These are phyloP conservation scores for Arthrobotrys sinensis DNA, from an alignment of 2,329 filamentous ascomycete species.

Conservation along the genomic window DNA sequence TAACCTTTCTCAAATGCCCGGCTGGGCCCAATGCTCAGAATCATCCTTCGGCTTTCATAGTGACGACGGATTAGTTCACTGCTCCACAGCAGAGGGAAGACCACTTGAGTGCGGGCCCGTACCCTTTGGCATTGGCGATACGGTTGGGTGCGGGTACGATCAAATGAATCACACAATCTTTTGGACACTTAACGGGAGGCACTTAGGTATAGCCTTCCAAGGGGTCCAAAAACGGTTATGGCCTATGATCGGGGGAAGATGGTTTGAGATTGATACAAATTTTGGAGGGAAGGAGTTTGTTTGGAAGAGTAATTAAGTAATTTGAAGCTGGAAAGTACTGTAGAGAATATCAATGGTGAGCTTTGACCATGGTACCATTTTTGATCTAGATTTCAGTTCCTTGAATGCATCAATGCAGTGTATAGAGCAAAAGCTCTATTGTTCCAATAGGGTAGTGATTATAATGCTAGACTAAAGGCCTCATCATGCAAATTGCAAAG, in stretches of 20 bases:
- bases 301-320: neutral
- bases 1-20: slow-evolving; percentile 15
- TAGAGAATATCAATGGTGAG: too few species aligned
- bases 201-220: neutral
- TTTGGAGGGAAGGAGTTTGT: slow-evolving; percentile 30
- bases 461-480: too few species aligned
- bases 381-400: too few species aligned
- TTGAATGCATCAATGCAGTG: too few species aligned
- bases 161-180: slow-evolving; percentile 30
- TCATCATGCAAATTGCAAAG: too few species aligned
- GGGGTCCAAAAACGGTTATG: slow-evolving; percentile 27
- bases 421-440: too few species aligned
- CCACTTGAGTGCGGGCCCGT: neutral
- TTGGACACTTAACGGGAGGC: slow-evolving; percentile 42
- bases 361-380: too few species aligned
- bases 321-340: too few species aligned
- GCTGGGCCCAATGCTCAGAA: slow-evolving; percentile 3
- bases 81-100: neutral
- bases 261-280: slow-evolving; percentile 5
- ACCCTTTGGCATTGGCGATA: slow-evolving; percentile 11
- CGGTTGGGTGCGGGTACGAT: slow-evolving; percentile 43
- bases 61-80: neutral
- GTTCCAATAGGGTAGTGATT: too few species aligned
- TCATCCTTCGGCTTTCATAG: slow-evolving; percentile 19
- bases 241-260: slow-evolving; percentile 24